These are phyloP conservation scores for Zangia roseola DNA, from an alignment of 768 basidiomycete genomes.

Conservation along the genomic window DNA sequence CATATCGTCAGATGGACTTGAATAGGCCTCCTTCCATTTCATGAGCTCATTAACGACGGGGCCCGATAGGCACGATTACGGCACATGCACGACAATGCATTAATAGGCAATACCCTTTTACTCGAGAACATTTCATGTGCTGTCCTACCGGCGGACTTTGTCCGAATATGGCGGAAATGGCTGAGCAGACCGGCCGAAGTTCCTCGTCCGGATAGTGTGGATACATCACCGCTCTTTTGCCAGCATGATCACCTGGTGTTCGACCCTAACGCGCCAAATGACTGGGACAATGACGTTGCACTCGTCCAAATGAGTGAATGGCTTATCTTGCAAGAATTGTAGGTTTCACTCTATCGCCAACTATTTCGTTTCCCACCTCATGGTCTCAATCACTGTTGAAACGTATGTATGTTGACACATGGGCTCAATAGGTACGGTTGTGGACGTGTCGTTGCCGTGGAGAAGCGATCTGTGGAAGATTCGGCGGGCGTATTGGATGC, in stretches of 20 bases:
- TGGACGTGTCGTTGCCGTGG: constrained; percentile 52
- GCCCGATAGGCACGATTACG: constrained; percentile 55
- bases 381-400: constrained; percentile 4
- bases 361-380: constrained; percentile 5
- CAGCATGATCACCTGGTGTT: constrained; percentile 60
- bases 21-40: constrained; percentile 12
- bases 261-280: constrained; percentile 62
- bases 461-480: constrained; percentile 33
- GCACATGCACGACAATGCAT: constrained; percentile 56
- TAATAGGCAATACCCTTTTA: constrained; percentile 44
- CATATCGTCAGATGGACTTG: constrained; percentile 1
- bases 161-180: constrained; percentile 73
- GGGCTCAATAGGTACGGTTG: constrained; percentile 49
- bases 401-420: constrained; percentile 18
- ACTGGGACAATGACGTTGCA: constrained; percentile 55
- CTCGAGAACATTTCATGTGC: constrained; percentile 54
- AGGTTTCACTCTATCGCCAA: constrained; percentile 28
- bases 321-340: constrained; percentile 60
- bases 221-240: constrained; percentile 67
- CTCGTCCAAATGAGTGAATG: constrained; percentile 65
- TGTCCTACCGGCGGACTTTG: constrained; percentile 59
- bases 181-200: constrained; percentile 51
- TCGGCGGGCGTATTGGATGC: constrained; percentile 30
- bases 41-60: constrained; percentile 13
- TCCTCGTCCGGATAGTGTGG: constrained; percentile 57